Conservation (phyloP, 768 basidiomycete species). For the Sarcodon sp. region DNA sequence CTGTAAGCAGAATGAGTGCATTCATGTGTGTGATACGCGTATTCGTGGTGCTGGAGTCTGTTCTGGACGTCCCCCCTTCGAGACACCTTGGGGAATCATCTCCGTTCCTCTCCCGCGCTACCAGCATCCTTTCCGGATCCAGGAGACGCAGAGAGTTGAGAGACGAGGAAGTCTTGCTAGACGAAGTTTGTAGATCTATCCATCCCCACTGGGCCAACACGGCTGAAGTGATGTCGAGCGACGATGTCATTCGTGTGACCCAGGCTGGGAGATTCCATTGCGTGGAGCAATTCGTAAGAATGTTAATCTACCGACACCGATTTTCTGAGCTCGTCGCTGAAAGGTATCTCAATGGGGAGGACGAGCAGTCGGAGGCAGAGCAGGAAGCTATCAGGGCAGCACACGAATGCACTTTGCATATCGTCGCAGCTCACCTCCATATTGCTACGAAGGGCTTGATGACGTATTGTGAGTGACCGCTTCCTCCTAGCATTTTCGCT, state of each 20-base stretch:
- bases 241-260: constrained; percentile 81
- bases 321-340: constrained; percentile 71
- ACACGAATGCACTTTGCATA: constrained; percentile 67
- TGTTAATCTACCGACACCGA: constrained; percentile 83
- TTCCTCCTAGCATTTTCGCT: constrained; percentile 3
- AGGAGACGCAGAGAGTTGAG: constrained; percentile 50
- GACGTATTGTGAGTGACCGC: constrained; percentile 72
- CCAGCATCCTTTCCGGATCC: constrained; percentile 51
- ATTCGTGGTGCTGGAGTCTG: constrained; percentile 81
- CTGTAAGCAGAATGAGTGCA: constrained; percentile 66
- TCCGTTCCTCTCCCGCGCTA: constrained; percentile 68
- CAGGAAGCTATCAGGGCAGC: constrained; percentile 67
- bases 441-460: constrained; percentile 82
- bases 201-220: constrained; percentile 74
- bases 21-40: constrained; percentile 69
- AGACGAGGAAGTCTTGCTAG: constrained; percentile 72
- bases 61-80: constrained; percentile 37
- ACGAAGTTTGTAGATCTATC: constrained; percentile 62
- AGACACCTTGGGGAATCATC: constrained; percentile 56
- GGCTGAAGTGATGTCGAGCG: constrained; percentile 66
- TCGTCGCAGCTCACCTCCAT: constrained; percentile 72
- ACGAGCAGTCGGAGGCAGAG: constrained; percentile 57
- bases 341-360: constrained; percentile 32
- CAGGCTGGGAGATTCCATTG: constrained; percentile 83
- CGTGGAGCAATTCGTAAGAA: constrained; percentile 74